Evolutionary conservation across 2,329 filamentous ascomycete species (phyloP).

Genomic region (Hymenoscyphus infarciens): DNA sequence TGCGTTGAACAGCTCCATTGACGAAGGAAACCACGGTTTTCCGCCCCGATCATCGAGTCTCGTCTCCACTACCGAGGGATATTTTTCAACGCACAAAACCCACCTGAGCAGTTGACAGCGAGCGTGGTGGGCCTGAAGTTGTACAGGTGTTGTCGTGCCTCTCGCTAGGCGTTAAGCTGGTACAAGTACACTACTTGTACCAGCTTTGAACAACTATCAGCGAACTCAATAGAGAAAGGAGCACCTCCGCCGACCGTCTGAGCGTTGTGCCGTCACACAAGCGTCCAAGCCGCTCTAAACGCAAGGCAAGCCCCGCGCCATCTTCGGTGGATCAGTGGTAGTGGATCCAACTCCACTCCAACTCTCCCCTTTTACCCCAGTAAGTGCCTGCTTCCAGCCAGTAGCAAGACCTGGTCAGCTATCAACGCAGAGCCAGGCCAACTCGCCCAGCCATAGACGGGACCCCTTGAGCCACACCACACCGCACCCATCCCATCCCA

Average conservation of each 20-base stretch:
- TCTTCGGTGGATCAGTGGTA: neutral
- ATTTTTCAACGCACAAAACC: neutral
- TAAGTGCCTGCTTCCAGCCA: neutral
- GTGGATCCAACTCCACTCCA: neutral
- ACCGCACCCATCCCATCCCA: too few relatives aligned
- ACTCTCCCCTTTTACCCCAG: neutral
- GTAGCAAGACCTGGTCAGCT: neutral
- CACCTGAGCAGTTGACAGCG: neutral
- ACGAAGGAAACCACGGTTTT: neutral
- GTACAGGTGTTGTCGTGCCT: too few relatives aligned
- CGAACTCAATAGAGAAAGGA: too few relatives aligned
- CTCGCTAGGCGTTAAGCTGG: too few relatives aligned
- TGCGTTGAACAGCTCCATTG: neutral
- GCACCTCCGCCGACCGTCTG: neutral
- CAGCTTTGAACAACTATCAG: too few relatives aligned
- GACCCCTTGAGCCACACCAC: slow-evolving; percentile 1
- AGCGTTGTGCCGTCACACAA: slow-evolving; percentile 4
- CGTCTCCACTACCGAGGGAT: too few relatives aligned
- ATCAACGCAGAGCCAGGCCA: neutral
- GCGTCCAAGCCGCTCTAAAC: slow-evolving; percentile 11
- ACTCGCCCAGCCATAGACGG: neutral
- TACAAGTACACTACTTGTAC: too few relatives aligned
- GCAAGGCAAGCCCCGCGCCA: too few relatives aligned
- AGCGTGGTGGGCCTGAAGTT: too few relatives aligned
- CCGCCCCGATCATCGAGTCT: too few relatives aligned